These are phyloP conservation scores for Paecilomyces formosus DNA, from an alignment of 2,329 filamentous ascomycete species.

Conservation along the genomic window DNA sequence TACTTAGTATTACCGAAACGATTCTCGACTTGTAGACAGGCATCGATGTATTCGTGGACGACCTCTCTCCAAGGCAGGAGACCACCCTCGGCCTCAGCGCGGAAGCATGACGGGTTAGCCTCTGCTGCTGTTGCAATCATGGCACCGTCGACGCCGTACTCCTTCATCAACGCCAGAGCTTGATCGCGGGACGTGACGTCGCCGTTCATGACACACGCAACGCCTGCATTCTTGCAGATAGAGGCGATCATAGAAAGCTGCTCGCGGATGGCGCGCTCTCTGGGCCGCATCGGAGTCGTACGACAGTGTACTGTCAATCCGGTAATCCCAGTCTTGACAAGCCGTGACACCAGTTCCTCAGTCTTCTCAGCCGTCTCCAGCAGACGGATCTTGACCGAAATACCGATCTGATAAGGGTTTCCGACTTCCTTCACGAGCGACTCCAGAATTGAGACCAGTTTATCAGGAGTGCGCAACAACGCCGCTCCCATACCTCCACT, in stretches of 20 bases:
- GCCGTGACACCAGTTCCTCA: constrained; percentile 64
- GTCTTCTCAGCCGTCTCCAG: constrained; percentile 71
- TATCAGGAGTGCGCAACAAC: constrained; percentile 75
- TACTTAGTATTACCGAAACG: constrained; percentile 91
- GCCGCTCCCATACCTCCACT: constrained; percentile 93
- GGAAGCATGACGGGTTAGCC: constrained; percentile 83
- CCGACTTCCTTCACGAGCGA: constrained; percentile 73
- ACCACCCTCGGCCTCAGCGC: constrained; percentile 60
- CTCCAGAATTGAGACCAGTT: constrained; percentile 72
- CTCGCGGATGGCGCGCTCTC: constrained; percentile 76
- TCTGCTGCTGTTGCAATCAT: constrained; percentile 97
- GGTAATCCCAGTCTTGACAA: constrained; percentile 83
- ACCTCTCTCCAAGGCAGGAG: constrained; percentile 68
- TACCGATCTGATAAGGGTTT: constrained; percentile 74
- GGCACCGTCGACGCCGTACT: constrained; percentile 83
- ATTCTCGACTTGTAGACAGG: constrained; percentile 71
- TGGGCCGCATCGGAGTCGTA: constrained; percentile 88
- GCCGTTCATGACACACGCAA: constrained; percentile 93
- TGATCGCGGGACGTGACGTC: constrained; percentile 73
- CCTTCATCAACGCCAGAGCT: constrained; percentile 60
- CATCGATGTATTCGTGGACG: constrained; percentile 65
- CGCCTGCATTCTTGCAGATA: constrained; percentile 74
- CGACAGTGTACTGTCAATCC: constrained; percentile 92
- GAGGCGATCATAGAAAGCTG: constrained; percentile 78
- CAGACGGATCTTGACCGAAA: constrained; percentile 93